A percentile compares a stretch with the other conserved stretches of the same genome.
phyloP scores from a whole-genome alignment of 345 rosid genomes.

The Capsella bursapastoris region DNA sequence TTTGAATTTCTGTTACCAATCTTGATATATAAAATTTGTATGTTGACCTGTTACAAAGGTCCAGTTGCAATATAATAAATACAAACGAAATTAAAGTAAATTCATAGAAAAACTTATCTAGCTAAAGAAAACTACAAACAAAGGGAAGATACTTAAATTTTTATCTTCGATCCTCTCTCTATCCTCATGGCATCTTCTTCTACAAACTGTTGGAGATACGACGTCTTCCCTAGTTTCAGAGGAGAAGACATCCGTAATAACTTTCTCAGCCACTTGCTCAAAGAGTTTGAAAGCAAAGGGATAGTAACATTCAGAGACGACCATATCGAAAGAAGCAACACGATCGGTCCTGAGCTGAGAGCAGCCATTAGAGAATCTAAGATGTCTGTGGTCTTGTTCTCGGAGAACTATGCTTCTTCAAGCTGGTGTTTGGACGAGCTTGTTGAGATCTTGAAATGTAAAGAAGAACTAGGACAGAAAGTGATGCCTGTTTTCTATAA shows the following conservation, averaged over 20 bases:
- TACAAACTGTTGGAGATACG: not conserved
- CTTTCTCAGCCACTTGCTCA: not conserved
- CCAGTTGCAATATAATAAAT: not conserved
- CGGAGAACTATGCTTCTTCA: not conserved
- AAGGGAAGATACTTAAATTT: no score
- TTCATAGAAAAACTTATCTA: not conserved
- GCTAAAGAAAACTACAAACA: not conserved
- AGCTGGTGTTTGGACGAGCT: conserved; percentile 1
- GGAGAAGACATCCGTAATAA: not conserved
- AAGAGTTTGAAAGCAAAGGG: not conserved
- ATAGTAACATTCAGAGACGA: not conserved
- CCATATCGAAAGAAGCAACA: not conserved
- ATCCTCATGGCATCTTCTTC: not conserved
- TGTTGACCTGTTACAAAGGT: no score
- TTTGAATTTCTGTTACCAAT: no score
- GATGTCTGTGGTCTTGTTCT: not conserved
- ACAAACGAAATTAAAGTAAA: not conserved
- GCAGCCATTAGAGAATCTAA: conserved; percentile 2
- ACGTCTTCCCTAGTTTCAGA: not conserved
- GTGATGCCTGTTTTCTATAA: not conserved
- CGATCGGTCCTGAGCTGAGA: not conserved
- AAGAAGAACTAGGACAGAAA: not conserved
- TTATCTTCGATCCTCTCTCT: not conserved
- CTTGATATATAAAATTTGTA: no score
- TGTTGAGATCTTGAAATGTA: not conserved